phyloP scores from a whole-genome alignment of 73 alveolate species.

The Symbiodinium pilosum region DNA sequence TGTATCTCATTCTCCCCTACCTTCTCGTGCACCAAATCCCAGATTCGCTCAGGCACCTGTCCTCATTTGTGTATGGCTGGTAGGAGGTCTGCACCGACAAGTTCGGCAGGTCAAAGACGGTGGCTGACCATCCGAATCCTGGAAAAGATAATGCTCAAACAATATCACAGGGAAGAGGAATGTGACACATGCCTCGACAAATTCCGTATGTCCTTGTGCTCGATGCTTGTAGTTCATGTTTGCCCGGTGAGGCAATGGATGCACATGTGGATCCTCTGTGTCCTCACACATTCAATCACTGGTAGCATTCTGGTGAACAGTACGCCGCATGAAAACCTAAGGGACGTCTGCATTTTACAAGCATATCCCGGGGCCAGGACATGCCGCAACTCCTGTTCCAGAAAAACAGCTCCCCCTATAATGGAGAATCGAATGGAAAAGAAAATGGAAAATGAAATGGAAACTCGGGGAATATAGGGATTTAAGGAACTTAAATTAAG shows the following conservation, averaged over 20 bases:
- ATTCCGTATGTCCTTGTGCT: slow-evolving; percentile 27
- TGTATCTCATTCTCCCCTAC: no score
- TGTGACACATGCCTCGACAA: not conserved
- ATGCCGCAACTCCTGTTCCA: no score
- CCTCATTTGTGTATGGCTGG: slow-evolving; percentile 64
- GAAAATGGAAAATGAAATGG: no score
- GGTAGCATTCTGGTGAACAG: no score
- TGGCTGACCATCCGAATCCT: slow-evolving; percentile 87
- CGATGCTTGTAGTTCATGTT: slow-evolving; percentile 88
- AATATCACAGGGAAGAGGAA: not conserved
- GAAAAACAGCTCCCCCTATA: no score
- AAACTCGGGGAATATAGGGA: no score
- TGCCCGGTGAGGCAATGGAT: slow-evolving; percentile 79
- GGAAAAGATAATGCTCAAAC: not conserved
- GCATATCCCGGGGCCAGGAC: no score
- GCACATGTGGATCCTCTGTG: slow-evolving; percentile 85
- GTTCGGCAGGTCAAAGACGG: slow-evolving; percentile 72
- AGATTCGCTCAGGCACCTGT: slow-evolving; percentile 3
- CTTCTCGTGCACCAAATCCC: not conserved
- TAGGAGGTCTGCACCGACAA: slow-evolving; percentile 71
- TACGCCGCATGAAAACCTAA: no score
- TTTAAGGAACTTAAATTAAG: no score
- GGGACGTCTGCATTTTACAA: no score
- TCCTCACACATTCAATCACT: no score
- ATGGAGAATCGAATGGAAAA: no score